These are phyloP conservation scores for Ochromonas danica DNA, from an alignment of 108 stramenopile species.

Conservation along the genomic window DNA sequence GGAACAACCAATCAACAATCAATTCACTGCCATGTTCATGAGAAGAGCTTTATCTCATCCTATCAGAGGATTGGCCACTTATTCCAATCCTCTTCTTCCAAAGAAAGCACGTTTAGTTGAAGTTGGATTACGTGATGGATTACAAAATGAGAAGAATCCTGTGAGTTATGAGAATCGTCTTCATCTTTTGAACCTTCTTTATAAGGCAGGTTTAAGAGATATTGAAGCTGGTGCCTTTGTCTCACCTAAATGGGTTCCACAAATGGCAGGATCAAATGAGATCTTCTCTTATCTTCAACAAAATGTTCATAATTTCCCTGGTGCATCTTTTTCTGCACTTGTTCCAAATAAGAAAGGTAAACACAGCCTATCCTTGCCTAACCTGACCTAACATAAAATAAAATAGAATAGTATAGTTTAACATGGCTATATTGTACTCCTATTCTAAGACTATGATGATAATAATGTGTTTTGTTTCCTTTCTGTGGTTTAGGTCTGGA, in stretches of 20 bases:
- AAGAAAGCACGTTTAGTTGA: no score
- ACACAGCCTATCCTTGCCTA: no score
- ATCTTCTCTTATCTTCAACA: slow-evolving; percentile 55
- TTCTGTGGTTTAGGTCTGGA: slow-evolving; percentile 47
- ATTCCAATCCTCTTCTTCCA: no score
- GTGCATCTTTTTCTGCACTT: slow-evolving; percentile 55
- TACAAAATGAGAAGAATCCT: slow-evolving; percentile 68
- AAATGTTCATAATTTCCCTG: slow-evolving; percentile 1
- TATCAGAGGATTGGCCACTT: no score
- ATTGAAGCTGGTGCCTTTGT: slow-evolving; percentile 80
- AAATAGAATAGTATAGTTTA: no score
- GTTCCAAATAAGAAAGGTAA: slow-evolving; percentile 72
- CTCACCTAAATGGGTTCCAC: slow-evolving; percentile 82
- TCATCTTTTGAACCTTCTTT: slow-evolving; percentile 56
- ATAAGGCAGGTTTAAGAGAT: slow-evolving; percentile 60
- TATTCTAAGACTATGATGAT: no score
- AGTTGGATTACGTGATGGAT: slow-evolving; percentile 67
- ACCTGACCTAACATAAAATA: no score
- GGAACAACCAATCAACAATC: no score
- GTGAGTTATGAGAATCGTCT: slow-evolving; percentile 65
- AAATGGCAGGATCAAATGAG: slow-evolving; percentile 70
- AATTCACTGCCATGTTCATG: no score
- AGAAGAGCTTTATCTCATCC: no score
- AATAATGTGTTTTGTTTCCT: neutral
- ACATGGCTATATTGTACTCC: no score